Percentiles rank a stretch among this genome's conserved stretches.
These are phyloP conservation scores for Dictyophora rubrovolvata DNA, from an alignment of 768 basidiomycete genomes.

Conservation along the genomic window DNA sequence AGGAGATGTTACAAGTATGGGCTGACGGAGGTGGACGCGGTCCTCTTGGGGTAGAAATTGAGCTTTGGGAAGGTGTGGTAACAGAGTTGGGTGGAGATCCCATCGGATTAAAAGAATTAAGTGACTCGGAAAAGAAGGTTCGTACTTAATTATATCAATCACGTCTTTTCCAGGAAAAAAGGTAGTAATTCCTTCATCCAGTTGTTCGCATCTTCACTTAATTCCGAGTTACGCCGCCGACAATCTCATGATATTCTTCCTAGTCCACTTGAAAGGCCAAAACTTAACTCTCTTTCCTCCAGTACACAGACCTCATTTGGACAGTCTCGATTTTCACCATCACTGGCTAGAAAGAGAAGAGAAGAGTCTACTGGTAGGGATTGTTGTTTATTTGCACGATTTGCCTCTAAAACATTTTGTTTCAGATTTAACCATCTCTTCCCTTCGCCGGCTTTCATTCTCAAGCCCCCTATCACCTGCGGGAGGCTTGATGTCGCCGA, in stretches of 20 bases:
- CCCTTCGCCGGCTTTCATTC: conserved; percentile 56
- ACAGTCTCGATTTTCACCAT: conserved; percentile 49
- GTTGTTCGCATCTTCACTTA: conserved; percentile 75
- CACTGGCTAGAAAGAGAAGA: conserved; percentile 44
- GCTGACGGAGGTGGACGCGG: conserved; percentile 66
- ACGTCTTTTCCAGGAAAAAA: not conserved
- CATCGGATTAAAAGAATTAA: conserved; percentile 65
- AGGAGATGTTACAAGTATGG: conserved; percentile 76
- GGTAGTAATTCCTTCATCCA: conserved; percentile 22
- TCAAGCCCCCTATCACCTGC: conserved; percentile 30
- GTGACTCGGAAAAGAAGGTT: conserved; percentile 84
- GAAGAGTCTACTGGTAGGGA: conserved; percentile 53
- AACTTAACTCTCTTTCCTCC: conserved; percentile 41
- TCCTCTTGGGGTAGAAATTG: conserved; percentile 74
- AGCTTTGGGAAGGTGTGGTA: conserved; percentile 83
- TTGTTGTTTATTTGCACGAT: conserved; percentile 9
- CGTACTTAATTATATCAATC: conserved; percentile 15
- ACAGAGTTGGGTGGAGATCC: conserved; percentile 68
- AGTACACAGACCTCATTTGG: conserved; percentile 45
- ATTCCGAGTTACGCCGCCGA: conserved; percentile 81
- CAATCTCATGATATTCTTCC: conserved; percentile 68
- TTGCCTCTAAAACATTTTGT: conserved; percentile 1
- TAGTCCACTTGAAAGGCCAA: conserved; percentile 46
- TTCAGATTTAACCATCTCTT: conserved; percentile 34
- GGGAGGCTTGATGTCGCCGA: conserved; percentile 15